Conservation (phyloP, 2,329 filamentous ascomycete genomes). For the Aureobasidium vineae region DNA sequence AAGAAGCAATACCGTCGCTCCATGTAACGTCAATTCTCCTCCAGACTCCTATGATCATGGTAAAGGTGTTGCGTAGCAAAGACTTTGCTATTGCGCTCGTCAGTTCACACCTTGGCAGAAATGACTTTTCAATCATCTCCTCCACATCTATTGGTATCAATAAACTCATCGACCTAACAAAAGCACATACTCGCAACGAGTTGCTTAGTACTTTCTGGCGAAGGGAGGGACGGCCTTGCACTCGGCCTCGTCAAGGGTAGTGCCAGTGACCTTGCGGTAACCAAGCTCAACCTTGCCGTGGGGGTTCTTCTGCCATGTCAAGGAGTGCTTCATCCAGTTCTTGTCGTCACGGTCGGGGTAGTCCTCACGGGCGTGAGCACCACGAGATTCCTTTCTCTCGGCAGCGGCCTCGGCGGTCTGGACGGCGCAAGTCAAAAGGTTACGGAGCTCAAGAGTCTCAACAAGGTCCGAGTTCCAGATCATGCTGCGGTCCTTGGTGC, state of each 20-base stretch:
- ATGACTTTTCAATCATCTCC: not conserved
- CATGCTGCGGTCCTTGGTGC: conserved; percentile 98
- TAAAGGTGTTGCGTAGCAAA: not conserved
- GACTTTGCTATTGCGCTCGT: not conserved
- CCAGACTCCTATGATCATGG: conserved; percentile 1
- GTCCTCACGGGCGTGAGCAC: conserved; percentile 95
- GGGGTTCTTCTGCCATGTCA: conserved; percentile 91
- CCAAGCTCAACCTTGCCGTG: conserved; percentile 82
- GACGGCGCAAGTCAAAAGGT: conserved; percentile 90
- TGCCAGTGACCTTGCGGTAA: conserved; percentile 79
- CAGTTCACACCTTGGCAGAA: not conserved
- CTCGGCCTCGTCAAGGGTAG: conserved; percentile 90
- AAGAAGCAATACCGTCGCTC: conserved; percentile 13
- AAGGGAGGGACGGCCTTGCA: conserved; percentile 87
- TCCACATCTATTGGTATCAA: conserved; percentile 1
- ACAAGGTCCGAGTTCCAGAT: conserved; percentile 99
- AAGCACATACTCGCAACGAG: not conserved
- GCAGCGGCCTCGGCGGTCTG: conserved; percentile 91
- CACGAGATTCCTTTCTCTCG: conserved; percentile 94
- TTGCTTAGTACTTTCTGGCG: conserved; percentile 27
- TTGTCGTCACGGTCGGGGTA: conserved; percentile 92
- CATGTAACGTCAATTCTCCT: conserved; percentile 13
- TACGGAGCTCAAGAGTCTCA: conserved; percentile 92
- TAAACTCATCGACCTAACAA: not conserved
- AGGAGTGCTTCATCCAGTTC: conserved; percentile 99